Base-by-base conservation (phyloP, 768 basidiomycete species). In the Kwoniella sp. region DNA sequence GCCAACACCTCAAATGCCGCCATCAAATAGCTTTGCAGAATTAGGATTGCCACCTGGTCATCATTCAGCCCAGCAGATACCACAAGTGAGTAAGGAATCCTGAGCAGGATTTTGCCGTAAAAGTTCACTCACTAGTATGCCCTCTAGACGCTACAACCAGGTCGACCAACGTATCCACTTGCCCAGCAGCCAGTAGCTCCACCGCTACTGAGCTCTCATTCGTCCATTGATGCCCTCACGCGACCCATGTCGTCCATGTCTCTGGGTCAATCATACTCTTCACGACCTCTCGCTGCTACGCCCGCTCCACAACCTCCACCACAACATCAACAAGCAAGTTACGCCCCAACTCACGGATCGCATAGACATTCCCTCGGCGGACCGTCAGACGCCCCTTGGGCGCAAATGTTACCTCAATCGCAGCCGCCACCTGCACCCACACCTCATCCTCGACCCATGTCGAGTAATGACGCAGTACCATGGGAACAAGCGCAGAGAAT, bases 311-410 rank as follows among this genome's bases (percentile, higher is more conserved):
- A 36, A 21, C 33, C 46, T 22, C 24, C 40, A 19, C 40, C 65
- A 8, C 48, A 60, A 25, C 40, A 59, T 26, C 60, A 55, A 15
- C 49, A 26, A 13, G 9, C 29, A 2, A 25, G 17, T 15, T 10
- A 44, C 9, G 27, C 33, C 1, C 69, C 64, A 15, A 56, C 48
- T 1, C 65, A 72, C 25, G 63, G 58, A 1, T 19, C 19, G 9
- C 73, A 76, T 53, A 60, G 75, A 25, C 75, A 77, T 63, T 77
- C 75, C 4, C 44, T 77, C 3, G 65, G 71, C 27, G 67, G 65
- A 2, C 40, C 57, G 12, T 30, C 47, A 17, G 68, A 72, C 7
- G 72, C 70, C 24, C 74, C 74, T 2, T 76, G 74, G 74, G 60
- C 58, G 0, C 33, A 29, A 8, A 62, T 68, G 1, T 40, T 73